These are phyloP conservation scores for Choiromyces venosus DNA, from an alignment of 495 filamentous ascomycete species.

Conservation along the genomic window DNA sequence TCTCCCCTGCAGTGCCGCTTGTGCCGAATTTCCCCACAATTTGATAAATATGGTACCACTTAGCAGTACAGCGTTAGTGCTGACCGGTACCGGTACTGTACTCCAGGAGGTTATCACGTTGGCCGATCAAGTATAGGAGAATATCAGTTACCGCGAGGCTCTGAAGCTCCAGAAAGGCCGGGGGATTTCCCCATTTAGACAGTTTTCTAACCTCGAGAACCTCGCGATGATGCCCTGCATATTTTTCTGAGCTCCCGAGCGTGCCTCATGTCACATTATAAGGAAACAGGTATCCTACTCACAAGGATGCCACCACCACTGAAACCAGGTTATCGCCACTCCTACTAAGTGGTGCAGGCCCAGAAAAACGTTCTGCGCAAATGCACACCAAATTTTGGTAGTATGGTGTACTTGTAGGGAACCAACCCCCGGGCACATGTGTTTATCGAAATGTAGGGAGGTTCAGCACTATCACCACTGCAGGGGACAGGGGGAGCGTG, in stretches of 20 bases:
- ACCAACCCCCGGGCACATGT: background rate
- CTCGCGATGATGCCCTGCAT: background rate
- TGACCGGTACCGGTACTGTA: background rate
- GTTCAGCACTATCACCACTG: background rate
- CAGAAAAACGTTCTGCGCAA: background rate
- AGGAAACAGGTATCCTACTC: background rate
- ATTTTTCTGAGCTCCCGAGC: background rate
- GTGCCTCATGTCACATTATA: background rate
- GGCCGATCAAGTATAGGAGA: background rate
- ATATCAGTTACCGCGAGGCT: background rate
- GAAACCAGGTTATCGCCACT: background rate
- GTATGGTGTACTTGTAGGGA: background rate
- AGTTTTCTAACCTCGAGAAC: background rate
- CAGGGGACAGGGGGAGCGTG: background rate
- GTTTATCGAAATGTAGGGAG: background rate
- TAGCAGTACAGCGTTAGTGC: too few relatives aligned
- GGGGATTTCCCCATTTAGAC: background rate
- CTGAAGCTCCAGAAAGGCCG: background rate
- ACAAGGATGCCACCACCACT: background rate
- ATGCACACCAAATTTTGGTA: background rate
- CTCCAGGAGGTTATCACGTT: background rate
- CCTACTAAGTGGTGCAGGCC: too few relatives aligned
- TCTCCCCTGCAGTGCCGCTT: background rate
- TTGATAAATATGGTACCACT: too few relatives aligned
- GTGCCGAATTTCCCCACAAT: background rate